Evolutionary conservation across 176 grass and related monocot species (phyloP), one percentile per base, ranked within the genome.

Genomic region (Oryza glaberrima): DNA sequence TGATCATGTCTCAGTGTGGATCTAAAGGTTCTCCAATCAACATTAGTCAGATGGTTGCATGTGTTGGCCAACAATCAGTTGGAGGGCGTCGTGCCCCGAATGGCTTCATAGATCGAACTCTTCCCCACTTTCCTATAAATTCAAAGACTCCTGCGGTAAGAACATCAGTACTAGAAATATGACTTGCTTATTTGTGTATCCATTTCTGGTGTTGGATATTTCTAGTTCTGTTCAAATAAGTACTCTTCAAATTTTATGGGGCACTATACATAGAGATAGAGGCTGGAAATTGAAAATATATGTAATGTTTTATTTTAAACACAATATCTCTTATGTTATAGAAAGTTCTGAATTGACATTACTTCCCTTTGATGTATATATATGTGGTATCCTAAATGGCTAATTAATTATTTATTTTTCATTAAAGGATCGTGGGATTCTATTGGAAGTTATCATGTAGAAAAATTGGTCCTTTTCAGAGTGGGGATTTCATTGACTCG

Each of bases 1-100:
- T 98, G 83, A 98, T 98, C 67, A 98, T 98, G 95, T 95, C 95
- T 69, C 92, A 98, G 41, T 98, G 95, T 90, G 95, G 95, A 80
- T 95, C 95, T 69, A 98, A 98, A 86, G 95, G 95, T 95, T 98
- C 95, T 90, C 85, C 89, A 76, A 95, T 95, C 81, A 98, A 98
- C 82, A 98, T 98, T 32, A 95, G 95, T 89, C 95, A 95, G 87
- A 98, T 98, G 95, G 87, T 98, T 92, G 89, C 91, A 10, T 98
- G 95, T 92, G 95, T 98, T 73, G 95, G 95, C 20, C 95, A 98
- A 76, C 95, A 98, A 90, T 95, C 95, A 80, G 95, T 98, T 90
- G 95, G 95, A 73, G 95, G 95, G 26, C 87, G 86, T 41, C 93
- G 95, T 81, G 92, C 95, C 79, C 95, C 95, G 52, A 90, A 98